These are phyloP conservation scores for Amanita pseudoporphyria DNA, from an alignment of 768 basidiomycete species.

Conservation along the genomic window DNA sequence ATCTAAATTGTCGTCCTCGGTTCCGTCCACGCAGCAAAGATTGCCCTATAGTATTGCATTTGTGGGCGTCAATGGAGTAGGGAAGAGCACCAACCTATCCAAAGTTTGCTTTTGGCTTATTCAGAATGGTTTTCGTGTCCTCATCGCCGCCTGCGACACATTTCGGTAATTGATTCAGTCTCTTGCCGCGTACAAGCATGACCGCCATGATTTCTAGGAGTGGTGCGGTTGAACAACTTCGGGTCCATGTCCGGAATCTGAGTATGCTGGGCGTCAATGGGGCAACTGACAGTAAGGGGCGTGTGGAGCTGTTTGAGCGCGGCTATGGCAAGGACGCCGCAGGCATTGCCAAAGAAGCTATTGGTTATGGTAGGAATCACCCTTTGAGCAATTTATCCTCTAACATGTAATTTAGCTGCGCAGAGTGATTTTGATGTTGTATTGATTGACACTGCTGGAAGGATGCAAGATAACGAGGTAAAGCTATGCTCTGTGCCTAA, in stretches of 20 bases:
- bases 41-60: slow-evolving; percentile 91
- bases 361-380: slow-evolving; percentile 57
- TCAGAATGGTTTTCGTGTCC: slow-evolving; percentile 85
- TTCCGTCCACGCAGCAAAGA: slow-evolving; percentile 67
- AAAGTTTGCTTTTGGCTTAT: slow-evolving; percentile 99
- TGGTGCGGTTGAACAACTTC: slow-evolving; percentile 95
- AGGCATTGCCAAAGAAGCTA: slow-evolving; percentile 93
- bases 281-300: slow-evolving; percentile 55
- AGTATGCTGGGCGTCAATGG: slow-evolving; percentile 72
- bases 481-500: slow-evolving; percentile 10
- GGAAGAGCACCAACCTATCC: slow-evolving; percentile 95
- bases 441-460: slow-evolving; percentile 93
- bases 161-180: slow-evolving; percentile 43
- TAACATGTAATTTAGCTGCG: not conserved
- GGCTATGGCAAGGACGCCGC: slow-evolving; percentile 99
- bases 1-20: slow-evolving; percentile 68
- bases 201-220: slow-evolving; percentile 38
- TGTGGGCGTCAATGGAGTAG: slow-evolving; percentile 98
- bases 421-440: slow-evolving; percentile 92
- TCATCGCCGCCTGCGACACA: slow-evolving; percentile 98
- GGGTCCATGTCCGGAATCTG: slow-evolving; percentile 93
- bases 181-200: not conserved
- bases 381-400: not conserved
- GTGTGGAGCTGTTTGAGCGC: slow-evolving; percentile 89
- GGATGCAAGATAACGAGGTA: slow-evolving; percentile 99